These are phyloP conservation scores for Lipomyces chichibuensis DNA, from an alignment of 805 yeast genomes.

Conservation along the genomic window DNA sequence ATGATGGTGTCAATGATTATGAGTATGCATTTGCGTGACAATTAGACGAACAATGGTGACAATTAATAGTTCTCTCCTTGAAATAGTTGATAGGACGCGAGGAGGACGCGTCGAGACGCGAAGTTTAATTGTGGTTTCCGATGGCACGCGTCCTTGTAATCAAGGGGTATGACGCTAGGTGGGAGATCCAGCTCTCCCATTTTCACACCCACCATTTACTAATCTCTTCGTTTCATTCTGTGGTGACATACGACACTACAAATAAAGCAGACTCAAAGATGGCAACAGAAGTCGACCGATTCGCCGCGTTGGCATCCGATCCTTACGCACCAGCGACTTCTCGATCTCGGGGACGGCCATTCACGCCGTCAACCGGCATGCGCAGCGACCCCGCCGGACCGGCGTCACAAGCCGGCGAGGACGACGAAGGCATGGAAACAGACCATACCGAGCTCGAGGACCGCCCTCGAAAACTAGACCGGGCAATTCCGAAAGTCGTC, in stretches of 20 bases:
- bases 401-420: constrained; percentile 4
- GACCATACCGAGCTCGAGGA: constrained; percentile 27
- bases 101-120: not conserved
- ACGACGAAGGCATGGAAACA: constrained; percentile 12
- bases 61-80: not conserved
- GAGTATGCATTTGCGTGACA: too few species aligned
- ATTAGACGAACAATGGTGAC: too few species aligned
- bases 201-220: not conserved
- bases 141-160: not conserved
- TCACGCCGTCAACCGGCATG: not conserved
- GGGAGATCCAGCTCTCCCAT: not conserved
- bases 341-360: constrained; percentile 1
- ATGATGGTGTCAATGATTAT: too few species aligned
- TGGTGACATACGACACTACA: not conserved
- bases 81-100: not conserved
- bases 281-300: constrained; percentile 23
- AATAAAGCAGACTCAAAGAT: constrained; percentile 1
- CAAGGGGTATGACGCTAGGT: not conserved
- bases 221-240: not conserved
- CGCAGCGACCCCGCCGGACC: constrained; percentile 9
- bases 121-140: not conserved
- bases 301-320: constrained; percentile 20
- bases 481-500: constrained; percentile 76
- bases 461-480: constrained; percentile 24
- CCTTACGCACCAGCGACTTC: constrained; percentile 14